Evolutionary conservation across 176 grass and related monocot species (phyloP).

Genomic region (Elaeis guineensis): DNA sequence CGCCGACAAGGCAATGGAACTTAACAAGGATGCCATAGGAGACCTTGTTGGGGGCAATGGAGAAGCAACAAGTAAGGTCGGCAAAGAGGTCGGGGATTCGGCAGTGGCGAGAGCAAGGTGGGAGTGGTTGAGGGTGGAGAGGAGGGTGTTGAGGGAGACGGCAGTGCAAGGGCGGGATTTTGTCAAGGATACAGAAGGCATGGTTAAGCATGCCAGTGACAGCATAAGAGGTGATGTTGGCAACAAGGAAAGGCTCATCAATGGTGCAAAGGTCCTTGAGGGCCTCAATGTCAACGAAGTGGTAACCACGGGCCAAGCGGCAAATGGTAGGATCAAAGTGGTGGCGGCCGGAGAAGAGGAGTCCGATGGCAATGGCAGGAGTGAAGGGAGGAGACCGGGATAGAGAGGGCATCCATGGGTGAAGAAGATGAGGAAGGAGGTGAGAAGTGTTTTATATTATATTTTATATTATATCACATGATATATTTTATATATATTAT

Average conservation of each 20-base stretch:
- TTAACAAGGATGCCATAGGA: slow-evolving; percentile 40
- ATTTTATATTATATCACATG: too few relatives aligned
- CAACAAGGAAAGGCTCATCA: slow-evolving; percentile 18
- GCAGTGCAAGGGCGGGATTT: slow-evolving; percentile 16
- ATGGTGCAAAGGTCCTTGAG: slow-evolving; percentile 1
- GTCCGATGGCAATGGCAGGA: not conserved
- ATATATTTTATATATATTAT: too few relatives aligned
- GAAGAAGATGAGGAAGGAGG: not conserved
- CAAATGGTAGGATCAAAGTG: slow-evolving; percentile 10
- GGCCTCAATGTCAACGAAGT: slow-evolving; percentile 18
- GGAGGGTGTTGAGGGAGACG: slow-evolving; percentile 30
- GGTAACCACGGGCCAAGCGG: slow-evolving; percentile 17
- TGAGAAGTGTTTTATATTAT: not conserved
- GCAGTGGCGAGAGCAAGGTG: not conserved
- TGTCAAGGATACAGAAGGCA: slow-evolving; percentile 13
- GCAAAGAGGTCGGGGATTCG: slow-evolving; percentile 27
- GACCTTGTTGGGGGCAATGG: slow-evolving; percentile 17
- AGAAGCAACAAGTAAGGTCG: slow-evolving; percentile 3
- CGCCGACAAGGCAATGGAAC: slow-evolving; percentile 22
- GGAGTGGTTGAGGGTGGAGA: slow-evolving; percentile 27
- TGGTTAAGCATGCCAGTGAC: slow-evolving; percentile 28
- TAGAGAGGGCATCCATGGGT: not conserved
- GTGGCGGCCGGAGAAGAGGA: not conserved
- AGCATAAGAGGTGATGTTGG: slow-evolving; percentile 18
- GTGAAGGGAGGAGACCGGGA: too few relatives aligned